Evolutionary conservation across 1,139 yeast species (phyloP).

Genomic region (Spencermartinsiella ligniputridi): DNA sequence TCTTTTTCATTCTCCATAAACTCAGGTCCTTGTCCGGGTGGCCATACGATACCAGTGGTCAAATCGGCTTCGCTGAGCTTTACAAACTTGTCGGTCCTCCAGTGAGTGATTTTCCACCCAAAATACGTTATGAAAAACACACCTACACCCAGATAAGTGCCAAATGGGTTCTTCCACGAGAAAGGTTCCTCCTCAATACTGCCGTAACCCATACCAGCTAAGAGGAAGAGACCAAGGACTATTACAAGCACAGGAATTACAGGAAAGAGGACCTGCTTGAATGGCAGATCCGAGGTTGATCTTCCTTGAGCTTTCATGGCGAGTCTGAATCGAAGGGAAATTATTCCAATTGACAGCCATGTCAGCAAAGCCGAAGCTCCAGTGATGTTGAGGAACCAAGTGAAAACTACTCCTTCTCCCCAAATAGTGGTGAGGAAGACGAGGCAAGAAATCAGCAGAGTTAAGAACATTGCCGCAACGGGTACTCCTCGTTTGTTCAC

Average conservation of each 20-base stretch:
- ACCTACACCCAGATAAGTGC: constrained; percentile 25
- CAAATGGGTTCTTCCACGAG: constrained; percentile 25
- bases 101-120: constrained; percentile 27
- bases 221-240: constrained; percentile 25
- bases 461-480: constrained; percentile 43
- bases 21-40: constrained; percentile 22
- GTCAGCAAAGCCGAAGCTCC: constrained; percentile 52
- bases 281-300: constrained; percentile 44
- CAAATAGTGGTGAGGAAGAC: constrained; percentile 34
- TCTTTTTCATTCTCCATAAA: constrained; percentile 19
- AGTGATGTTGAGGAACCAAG: constrained; percentile 52
- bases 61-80: constrained; percentile 19
- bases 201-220: constrained; percentile 36
- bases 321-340: constrained; percentile 47
- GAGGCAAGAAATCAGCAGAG: constrained; percentile 45
- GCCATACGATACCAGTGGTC: constrained; percentile 23
- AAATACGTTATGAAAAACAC: constrained; percentile 22
- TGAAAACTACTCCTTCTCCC: constrained; percentile 43
- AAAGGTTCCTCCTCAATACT: constrained; percentile 42
- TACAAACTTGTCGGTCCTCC: constrained; percentile 24
- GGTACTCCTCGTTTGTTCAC: constrained; percentile 53
- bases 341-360: constrained; percentile 48
- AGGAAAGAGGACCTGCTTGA: constrained; percentile 44
- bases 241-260: constrained; percentile 34
- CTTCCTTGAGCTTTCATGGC: constrained; percentile 48